These are phyloP conservation scores for Glaciozyma antarctica DNA, from an alignment of 768 basidiomycete genomes.

Conservation along the genomic window DNA sequence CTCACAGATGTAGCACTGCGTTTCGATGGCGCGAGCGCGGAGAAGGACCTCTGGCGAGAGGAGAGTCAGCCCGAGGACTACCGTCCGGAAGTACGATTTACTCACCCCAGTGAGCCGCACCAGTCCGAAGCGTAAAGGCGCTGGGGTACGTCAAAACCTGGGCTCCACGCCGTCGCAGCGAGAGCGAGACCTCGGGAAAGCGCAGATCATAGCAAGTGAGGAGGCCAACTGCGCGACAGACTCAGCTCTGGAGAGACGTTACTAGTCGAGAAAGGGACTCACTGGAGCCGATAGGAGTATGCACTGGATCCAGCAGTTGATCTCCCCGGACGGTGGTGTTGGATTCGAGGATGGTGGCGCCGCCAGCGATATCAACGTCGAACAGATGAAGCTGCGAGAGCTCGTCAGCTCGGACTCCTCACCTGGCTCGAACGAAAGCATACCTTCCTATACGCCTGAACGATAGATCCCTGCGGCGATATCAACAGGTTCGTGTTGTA, in stretches of 20 bases:
- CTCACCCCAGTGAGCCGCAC: conserved; percentile 34
- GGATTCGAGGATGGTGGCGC: conserved; percentile 19
- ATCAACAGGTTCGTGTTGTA: conserved; percentile 34
- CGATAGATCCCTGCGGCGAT: conserved; percentile 22
- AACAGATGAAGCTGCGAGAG: conserved; percentile 31
- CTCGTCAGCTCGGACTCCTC: background rate
- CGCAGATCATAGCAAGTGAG: conserved; percentile 35
- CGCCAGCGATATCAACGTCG: conserved; percentile 30
- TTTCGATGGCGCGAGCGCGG: conserved; percentile 35
- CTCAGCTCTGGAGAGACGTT: background rate
- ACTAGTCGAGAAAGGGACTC: background rate
- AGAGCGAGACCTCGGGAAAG: conserved; percentile 31
- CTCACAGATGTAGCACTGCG: conserved; percentile 32
- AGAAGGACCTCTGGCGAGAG: conserved; percentile 26
- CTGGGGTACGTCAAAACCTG: conserved; percentile 32
- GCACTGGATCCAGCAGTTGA: background rate
- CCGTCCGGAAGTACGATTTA: too few species aligned
- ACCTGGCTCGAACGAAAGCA: background rate
- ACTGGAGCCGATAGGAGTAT: conserved; percentile 24
- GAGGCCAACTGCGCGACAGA: conserved; percentile 23
- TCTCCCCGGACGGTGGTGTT: conserved; percentile 24
- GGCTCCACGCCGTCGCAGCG: conserved; percentile 23
- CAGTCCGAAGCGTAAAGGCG: conserved; percentile 31
- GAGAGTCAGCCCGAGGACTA: background rate
- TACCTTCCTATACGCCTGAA: conserved; percentile 15